phyloP scores from a whole-genome alignment of 2,329 filamentous ascomycete genomes.

The Atkinsonella texensis region DNA sequence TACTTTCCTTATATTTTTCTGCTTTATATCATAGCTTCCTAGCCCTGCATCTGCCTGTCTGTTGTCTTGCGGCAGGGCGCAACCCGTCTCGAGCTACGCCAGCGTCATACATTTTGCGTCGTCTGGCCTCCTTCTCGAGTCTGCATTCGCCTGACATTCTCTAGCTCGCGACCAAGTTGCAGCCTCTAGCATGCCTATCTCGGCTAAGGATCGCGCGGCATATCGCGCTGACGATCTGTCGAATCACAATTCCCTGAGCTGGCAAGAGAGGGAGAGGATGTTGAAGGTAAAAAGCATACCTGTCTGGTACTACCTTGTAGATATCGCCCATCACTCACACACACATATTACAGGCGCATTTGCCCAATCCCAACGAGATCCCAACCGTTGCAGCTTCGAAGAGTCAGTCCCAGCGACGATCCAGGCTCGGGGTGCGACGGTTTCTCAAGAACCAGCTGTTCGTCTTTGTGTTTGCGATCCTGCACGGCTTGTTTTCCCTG shows the following conservation, averaged over 20 bases:
- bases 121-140: not conserved
- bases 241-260: slow-evolving; percentile 21
- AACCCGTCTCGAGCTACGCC: not conserved
- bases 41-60: not conserved
- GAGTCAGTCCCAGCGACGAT: slow-evolving; percentile 19
- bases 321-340: slow-evolving; percentile 3
- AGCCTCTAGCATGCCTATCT: slow-evolving; percentile 22
- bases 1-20: not conserved
- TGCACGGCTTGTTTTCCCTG: slow-evolving; percentile 77
- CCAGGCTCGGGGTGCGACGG: slow-evolving; percentile 44
- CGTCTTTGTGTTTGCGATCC: slow-evolving; percentile 51
- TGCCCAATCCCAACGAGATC: slow-evolving; percentile 22
- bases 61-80: not conserved
- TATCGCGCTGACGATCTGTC: slow-evolving; percentile 28
- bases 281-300: slow-evolving; percentile 18
- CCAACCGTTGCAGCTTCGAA: slow-evolving; percentile 14
- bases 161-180: not conserved
- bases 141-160: not conserved
- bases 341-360: slow-evolving; percentile 21
- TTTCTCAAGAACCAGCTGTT: slow-evolving; percentile 53
- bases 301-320: not conserved
- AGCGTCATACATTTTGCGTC: not conserved
- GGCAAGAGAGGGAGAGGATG: slow-evolving; percentile 25
- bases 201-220: slow-evolving; percentile 22
- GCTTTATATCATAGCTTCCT: not conserved